Evolutionary conservation across 2,329 filamentous ascomycete genomes (phyloP), one percentile per base, ranked within the genome.

Genomic region (Zopfia rhizophila): DNA sequence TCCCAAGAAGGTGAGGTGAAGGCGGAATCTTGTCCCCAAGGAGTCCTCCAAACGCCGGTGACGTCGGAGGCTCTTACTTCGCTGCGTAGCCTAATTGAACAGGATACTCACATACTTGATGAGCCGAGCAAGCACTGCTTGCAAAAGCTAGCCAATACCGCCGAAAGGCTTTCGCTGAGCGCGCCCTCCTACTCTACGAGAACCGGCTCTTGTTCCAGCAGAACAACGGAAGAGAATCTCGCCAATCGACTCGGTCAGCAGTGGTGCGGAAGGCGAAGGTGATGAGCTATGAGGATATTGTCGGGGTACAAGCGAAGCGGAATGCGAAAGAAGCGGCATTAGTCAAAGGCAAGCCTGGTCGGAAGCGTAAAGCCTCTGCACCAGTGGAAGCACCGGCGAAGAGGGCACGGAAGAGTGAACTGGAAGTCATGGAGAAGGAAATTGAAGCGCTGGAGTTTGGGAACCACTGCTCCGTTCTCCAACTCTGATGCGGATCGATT

Each of bases 181-280:
- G 38, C 45, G 51, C 57, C 35, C 55, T 70, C 17, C 57, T 61
- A 28, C 31, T 63, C 32, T 49, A 70, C 40, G 41, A 56, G 42
- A 65, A 63, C 44, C 22, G 49, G 28, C 55, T 66, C 46, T 55
- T 72, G 28, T 40, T 46, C 29, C 48, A 52, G 45, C 58, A 61
- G 8, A 65, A 69, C 38, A 60, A 66, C 41, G 53, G 66, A 52
- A 50, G 49, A 28, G 64, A 63, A 48, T 29, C 27, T 27, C 52
- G 56, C 19, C 39, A 51, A 27, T 49, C 41, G 21, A 53, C 52
- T 17, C 52, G 38, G 39, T 54, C 56, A 18, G 32, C 28, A 18
- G 41, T 61, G n/a, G 11, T 61, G 27, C 55, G 56, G 12, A 55
- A 37, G 32, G 51, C 50, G 18, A 58, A 42, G 25, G 56, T 63